Base-by-base conservation (phyloP, 441 rosid species). In the Syzygium malaccense region DNA sequence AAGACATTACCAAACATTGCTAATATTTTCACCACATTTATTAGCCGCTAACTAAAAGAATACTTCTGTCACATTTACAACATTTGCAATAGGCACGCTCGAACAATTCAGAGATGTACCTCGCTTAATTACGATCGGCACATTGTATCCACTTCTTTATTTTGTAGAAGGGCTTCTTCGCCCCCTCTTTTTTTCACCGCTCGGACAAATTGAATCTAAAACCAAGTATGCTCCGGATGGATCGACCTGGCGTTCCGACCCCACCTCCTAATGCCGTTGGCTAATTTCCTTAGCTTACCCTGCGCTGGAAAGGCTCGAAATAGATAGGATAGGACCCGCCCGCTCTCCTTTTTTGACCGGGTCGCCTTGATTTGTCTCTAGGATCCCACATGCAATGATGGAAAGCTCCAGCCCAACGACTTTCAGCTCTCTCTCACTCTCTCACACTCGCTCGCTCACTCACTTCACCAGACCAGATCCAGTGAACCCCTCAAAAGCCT, bases 101-200 rank as follows among this genome's bases (percentile, higher is more conserved):
- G 0, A 30, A 64, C 75, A 64, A 64, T 64, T 15, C 15, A 18
- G 0, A 0, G 37, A 64, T 0, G 1, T 7, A 62, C 0, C 17
- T 19, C 15, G 71, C 5, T 62, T 9, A 20, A 1, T 20, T 20
- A 6, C 26, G 4, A 62, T 62, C 10, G 5, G 71, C 71, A n/a
- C 37, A 62, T 62, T 3, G 37, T 14, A 9, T n/a, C 8, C 2
- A 14, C 33, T 14, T 14, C 10, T 28, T 62, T 62, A 14, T n/a
- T 62, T n/a, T 14, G 68, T n/a, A 18, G 68, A 62, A n/a, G 32
- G 68, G 68, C 68, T n/a, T 62, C 19, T 14, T n/a, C 4, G 5
- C 68, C 68, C 33, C 28, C 30, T 17, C 1, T 2, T 60, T n/a
- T 62, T n/a, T 7, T n/a, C 33, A 62, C n/a, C 9, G 10, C 71